Evolutionary conservation across 495 filamentous ascomycete species (phyloP), one percentile per base, ranked within the genome.

Genomic region (Baudoinia panamericana): DNA sequence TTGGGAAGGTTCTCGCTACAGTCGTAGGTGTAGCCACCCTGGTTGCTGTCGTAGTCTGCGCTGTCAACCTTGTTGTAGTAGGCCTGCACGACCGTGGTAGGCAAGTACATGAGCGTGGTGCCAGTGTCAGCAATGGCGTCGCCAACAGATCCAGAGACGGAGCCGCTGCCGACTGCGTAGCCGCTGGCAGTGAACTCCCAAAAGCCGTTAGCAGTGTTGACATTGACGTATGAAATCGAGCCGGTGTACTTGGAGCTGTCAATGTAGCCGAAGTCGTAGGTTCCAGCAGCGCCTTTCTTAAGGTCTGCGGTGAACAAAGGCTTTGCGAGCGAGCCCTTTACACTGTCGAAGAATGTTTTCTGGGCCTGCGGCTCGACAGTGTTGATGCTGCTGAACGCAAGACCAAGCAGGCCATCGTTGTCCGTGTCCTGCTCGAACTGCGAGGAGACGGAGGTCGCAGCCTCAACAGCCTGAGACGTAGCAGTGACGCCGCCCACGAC

Each of bases 251-350:
- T 70, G 40, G 68, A 72, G 39, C 69, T 76, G 43, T 77, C 78
- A 29, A 86, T 69, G 38, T 76, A 16, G 26, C 83, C 83, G 48
- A 87, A 86, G 61, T 81, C 79, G 58, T 80, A 84, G 41, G 53
- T 64, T 13, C 83, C 83, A 16, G 78, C 67, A 33, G 58, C 63
- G 21, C 67, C 63, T 51, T 78, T 65, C 62, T 76, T 80, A 43
- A 88, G 62, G 36, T 74, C 66, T 11, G 71, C 76, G 22, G 79
- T 78, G 56, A 84, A 86, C 26, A 86, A 41, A 0, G 75, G 76
- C n/a, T 55, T 43, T 40, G 70, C 66, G 2, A 85, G 68, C 15
- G 55, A 56, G 3, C 58, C 39, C 50, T 72, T 66, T 39, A 82
- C 78, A 45, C 75, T 45, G 59, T 76, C 74, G 59, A 85, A 84